Conservation (phyloP, 805 yeast species). For the Tetrapisispora phaffii region DNA sequence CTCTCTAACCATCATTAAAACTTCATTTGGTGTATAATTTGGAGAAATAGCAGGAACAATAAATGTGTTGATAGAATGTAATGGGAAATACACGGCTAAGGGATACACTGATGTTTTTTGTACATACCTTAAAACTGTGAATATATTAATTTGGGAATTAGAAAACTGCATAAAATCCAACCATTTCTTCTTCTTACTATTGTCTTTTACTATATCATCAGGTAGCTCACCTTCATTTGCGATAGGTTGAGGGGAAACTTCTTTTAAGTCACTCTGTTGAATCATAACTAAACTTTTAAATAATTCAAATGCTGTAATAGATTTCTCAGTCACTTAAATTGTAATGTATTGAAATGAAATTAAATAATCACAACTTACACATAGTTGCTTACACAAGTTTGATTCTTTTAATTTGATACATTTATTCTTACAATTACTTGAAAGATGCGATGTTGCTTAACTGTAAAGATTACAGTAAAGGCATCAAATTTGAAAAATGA, state of each 20-base stretch:
- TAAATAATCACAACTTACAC: too few relatives aligned
- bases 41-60: constrained; percentile 15
- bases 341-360: too few relatives aligned
- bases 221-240: constrained; percentile 6
- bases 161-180: neutral
- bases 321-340: too few relatives aligned
- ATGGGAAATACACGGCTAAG: constrained; percentile 15
- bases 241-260: constrained; percentile 17
- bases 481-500: too few relatives aligned
- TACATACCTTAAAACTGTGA: constrained; percentile 8
- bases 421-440: too few relatives aligned
- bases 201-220: constrained; percentile 5
- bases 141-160: neutral
- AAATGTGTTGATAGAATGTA: constrained; percentile 20
- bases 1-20: constrained; percentile 21
- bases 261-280: constrained; percentile 4
- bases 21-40: constrained; percentile 17
- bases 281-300: neutral
- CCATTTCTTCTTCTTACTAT: neutral
- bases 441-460: too few relatives aligned
- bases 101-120: constrained; percentile 21
- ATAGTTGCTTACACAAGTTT: too few relatives aligned
- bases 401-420: too few relatives aligned
- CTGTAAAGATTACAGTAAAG: too few relatives aligned
- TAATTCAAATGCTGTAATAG: too few relatives aligned